These are phyloP conservation scores for Elaeagnus macrophylla DNA, from an alignment of 306 rosid species.

Conservation along the genomic window DNA sequence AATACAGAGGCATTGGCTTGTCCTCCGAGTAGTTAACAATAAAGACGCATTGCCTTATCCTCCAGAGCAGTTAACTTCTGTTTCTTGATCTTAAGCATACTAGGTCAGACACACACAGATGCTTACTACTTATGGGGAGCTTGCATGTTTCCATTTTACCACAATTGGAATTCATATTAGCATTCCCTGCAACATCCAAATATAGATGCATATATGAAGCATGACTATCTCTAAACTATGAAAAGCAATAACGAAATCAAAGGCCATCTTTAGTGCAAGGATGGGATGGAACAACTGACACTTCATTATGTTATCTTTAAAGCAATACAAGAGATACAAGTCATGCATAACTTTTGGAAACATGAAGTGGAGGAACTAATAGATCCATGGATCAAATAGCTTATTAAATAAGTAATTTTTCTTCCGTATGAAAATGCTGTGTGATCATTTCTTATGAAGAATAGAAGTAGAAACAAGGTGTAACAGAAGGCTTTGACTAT, in stretches of 20 bases:
- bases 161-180: conserved; percentile 41
- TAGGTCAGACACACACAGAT: conserved; percentile 25
- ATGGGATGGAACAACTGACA: conserved; percentile 8
- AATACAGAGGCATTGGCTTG: conserved; percentile 4
- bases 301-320: no score
- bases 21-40: no score
- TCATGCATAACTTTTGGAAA: no score
- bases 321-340: no score
- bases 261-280: conserved; percentile 3
- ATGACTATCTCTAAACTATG: conserved; percentile 34
- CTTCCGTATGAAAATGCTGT: no score
- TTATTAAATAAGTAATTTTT: no score
- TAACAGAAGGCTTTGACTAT: no score
- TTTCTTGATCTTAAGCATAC: conserved; percentile 18
- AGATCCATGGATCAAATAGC: no score
- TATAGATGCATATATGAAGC: conserved; percentile 60
- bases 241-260: conserved; percentile 18
- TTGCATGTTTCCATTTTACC: conserved; percentile 53
- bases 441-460: no score
- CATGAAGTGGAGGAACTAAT: no score
- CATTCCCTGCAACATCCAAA: conserved; percentile 69
- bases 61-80: conserved; percentile 5
- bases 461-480: no score
- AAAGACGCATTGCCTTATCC: no score
- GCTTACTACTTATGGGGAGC: conserved; percentile 59